Conservation (phyloP, 805 yeast species). For the Saccharomyces mikatae region DNA sequence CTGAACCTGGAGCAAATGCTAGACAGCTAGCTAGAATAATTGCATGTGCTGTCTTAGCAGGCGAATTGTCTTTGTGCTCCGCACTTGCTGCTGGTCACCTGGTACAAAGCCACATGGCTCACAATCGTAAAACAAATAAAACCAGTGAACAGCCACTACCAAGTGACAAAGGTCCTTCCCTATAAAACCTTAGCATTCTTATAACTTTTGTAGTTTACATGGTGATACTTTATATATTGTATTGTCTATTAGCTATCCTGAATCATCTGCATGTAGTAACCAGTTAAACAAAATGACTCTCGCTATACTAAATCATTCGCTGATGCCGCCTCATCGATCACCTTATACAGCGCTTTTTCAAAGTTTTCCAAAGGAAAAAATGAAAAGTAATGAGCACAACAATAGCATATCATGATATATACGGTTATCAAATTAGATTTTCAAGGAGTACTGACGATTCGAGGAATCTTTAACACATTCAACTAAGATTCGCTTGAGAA, state of each 20-base stretch:
- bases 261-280: not conserved
- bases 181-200: not conserved
- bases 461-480: not conserved
- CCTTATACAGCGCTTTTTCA: not conserved
- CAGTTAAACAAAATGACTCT: not conserved
- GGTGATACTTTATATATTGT: not conserved
- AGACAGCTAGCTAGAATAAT: conserved; percentile 86
- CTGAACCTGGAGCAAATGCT: conserved; percentile 90
- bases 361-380: not conserved
- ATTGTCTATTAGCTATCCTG: not conserved
- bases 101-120: conserved; percentile 95
- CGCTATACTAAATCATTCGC: not conserved
- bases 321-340: not conserved
- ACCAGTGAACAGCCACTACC: not conserved
- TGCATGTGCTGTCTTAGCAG: conserved; percentile 92
- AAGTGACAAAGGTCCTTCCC: not conserved
- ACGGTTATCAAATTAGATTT: not conserved
- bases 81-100: conserved; percentile 98
- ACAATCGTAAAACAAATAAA: conserved; percentile 47
- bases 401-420: not conserved
- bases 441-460: not conserved
- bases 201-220: not conserved
- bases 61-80: conserved; percentile 87
- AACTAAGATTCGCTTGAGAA: not conserved
- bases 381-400: not conserved